These are phyloP conservation scores for Fusarium brevicatenulatum DNA, from an alignment of 2,329 filamentous ascomycete genomes.

Conservation along the genomic window DNA sequence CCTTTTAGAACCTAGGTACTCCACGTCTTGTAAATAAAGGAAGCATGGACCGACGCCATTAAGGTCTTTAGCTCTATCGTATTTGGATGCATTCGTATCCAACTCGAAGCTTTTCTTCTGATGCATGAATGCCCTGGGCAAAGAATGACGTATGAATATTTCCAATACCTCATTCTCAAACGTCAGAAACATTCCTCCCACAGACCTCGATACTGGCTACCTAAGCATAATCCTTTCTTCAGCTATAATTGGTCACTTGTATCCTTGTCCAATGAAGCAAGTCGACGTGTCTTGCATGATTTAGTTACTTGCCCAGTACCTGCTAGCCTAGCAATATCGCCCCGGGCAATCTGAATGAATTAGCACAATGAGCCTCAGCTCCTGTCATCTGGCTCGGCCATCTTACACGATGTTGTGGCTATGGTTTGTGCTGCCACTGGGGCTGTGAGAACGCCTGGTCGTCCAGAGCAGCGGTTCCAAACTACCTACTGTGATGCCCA, in stretches of 20 bases:
- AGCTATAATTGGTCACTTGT: constrained; percentile 1
- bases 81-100: neutral
- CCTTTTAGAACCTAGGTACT: neutral
- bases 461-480: neutral
- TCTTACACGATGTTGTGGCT: neutral
- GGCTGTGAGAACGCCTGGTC: neutral
- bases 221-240: neutral
- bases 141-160: neutral
- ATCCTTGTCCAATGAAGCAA: constrained; percentile 7
- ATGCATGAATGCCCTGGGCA: neutral
- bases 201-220: neutral
- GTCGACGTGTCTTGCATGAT: constrained; percentile 47
- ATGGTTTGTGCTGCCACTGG: neutral
- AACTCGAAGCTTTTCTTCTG: neutral
- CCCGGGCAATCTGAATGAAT: neutral
- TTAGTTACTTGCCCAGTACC: neutral
- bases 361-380: neutral
- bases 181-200: neutral
- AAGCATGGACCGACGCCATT: neutral
- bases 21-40: neutral
- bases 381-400: neutral
- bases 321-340: constrained; percentile 19
- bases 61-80: neutral
- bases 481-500: neutral
- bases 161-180: neutral